Base-by-base conservation (phyloP, 495 filamentous ascomycete species). In the Neurospora sp. region DNA sequence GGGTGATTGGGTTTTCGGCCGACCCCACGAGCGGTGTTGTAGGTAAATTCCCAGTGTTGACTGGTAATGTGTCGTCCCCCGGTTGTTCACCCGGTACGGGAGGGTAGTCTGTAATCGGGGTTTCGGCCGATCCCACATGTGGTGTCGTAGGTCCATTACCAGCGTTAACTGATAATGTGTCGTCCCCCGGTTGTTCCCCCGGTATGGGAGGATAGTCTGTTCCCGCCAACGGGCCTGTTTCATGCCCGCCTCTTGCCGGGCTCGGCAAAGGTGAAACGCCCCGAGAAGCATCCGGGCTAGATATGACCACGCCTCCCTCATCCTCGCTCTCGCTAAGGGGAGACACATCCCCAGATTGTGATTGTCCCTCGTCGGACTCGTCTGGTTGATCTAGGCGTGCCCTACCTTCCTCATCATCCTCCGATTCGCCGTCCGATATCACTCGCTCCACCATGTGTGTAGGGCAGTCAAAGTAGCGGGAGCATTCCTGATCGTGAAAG, bases 381-480 rank as follows among this genome's bases (percentile, higher is more conserved):
- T 70, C 20, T 23, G 71, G 23, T 31, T 72, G 70, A 39, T 69
- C 27, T 66, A 35, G 54, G 31, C 27, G 39, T 5, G n/a, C 71
- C 27, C 76, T 73, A 39, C 20, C 37, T 27, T 62, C 70, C 5
- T 18, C 54, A 18, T 42, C 70, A 39, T 70, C 44, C 2, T 71
- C 72, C 2, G 77, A 71, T 40, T 70, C 74, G 27, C 66, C 39
- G n/a, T 79, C 77, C 5, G 77, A 77, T 1, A 78, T 70, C 20
- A 70, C 71, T 31, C 83, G 75, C 46, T 81, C 79, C 8, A 84
- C 72, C 11, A 77, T 20, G 70, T 85, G 84, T 14, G 81, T 77
- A 14, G 83, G 84, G 41, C 83, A 85, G 76, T 86, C 84, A 72
- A 83, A 81, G 74, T 81, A 86, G 40, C 80, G 80, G n/a, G 74